Conservation (phyloP, 345 rosid species). For the Trapa bicornis region DNA sequence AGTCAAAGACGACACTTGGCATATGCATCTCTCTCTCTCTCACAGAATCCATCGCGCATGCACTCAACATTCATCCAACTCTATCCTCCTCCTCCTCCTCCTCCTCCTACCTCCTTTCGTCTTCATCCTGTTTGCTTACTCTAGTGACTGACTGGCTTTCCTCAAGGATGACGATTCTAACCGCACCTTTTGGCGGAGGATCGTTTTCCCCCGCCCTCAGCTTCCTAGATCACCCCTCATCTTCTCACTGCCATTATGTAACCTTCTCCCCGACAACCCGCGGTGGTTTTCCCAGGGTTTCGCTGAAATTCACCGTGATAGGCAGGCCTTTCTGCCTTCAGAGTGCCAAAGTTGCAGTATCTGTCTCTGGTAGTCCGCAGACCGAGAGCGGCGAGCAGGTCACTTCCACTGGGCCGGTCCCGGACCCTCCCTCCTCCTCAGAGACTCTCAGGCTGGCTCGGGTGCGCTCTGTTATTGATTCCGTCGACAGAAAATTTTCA, state of each 20-base stretch:
- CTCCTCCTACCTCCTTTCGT: not conserved
- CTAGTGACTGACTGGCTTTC: not conserved
- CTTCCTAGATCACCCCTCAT: not conserved
- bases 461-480: conserved; percentile 24
- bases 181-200: conserved; percentile 7
- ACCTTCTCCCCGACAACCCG: not conserved
- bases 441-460: conserved; percentile 18
- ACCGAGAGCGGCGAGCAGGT: conserved; percentile 19
- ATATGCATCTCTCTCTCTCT: not conserved
- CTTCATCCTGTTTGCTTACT: not conserved
- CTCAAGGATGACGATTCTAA: conserved; percentile 5
- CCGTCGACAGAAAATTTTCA: not conserved
- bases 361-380: conserved; percentile 24
- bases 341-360: conserved; percentile 18
- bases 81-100: not conserved
- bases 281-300: conserved; percentile 1
- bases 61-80: not conserved
- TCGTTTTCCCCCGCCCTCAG: conserved; percentile 8
- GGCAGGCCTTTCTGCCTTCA: conserved; percentile 9
- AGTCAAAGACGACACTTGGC: not conserved
- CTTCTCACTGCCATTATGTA: not conserved
- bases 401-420: conserved; percentile 19
- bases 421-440: conserved; percentile 7
- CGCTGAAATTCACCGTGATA: conserved; percentile 7
- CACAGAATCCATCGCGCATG: not conserved